Evolutionary conservation across 2,329 filamentous ascomycete species (phyloP).

Genomic region (Colletotrichum godetiae): DNA sequence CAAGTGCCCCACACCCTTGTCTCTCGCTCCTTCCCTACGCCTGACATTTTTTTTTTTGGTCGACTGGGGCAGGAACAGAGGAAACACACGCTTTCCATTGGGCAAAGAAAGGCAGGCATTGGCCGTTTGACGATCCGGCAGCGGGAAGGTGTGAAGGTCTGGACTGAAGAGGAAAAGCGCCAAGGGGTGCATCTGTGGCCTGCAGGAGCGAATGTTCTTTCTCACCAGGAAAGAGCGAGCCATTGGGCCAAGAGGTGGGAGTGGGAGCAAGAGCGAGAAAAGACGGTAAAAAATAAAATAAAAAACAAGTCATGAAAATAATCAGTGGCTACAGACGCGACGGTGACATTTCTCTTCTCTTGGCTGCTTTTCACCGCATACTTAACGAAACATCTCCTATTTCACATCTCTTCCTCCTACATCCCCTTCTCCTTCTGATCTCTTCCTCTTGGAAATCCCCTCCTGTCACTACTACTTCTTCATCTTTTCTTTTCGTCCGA

Average conservation of each 20-base stretch:
- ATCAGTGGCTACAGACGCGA: not conserved
- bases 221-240: not conserved
- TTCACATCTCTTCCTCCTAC: not conserved
- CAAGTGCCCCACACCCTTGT: not conserved
- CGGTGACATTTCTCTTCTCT: not conserved
- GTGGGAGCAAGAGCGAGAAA: not conserved
- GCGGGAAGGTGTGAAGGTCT: conserved; percentile 11
- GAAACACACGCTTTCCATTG: conserved; percentile 13
- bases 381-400: not conserved
- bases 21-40: not conserved
- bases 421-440: not conserved
- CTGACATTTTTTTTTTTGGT: conserved; percentile 5
- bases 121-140: conserved; percentile 26
- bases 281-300: not conserved
- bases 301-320: not conserved
- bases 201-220: conserved; percentile 12
- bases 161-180: conserved; percentile 14
- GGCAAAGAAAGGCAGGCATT: not conserved
- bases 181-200: conserved; percentile 21
- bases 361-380: not conserved
- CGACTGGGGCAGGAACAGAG: not conserved
- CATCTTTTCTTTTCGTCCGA: not conserved
- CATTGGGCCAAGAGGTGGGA: not conserved
- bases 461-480: not conserved
- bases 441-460: not conserved